Conservation (phyloP, 2,329 filamentous ascomycete genomes). For the Claviceps fusiformis region DNA sequence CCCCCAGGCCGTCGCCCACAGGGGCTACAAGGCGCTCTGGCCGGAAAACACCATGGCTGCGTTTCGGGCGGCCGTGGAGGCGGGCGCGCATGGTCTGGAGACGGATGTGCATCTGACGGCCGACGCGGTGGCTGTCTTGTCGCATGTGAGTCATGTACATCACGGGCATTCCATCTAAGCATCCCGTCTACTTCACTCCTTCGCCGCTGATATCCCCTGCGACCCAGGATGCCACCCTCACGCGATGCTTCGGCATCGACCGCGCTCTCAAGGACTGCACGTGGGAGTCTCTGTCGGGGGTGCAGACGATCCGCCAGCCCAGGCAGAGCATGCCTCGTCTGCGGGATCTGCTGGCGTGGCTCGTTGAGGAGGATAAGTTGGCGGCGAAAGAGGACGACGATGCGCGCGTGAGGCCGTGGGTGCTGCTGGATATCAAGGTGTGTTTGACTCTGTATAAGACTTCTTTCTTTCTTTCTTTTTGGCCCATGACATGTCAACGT, state of each 20-base stretch:
- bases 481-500: too few relatives aligned
- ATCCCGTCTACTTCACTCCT: too few relatives aligned
- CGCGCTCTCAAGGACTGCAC: conserved; percentile 61
- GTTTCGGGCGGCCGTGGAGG: conserved; percentile 59
- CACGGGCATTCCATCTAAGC: too few relatives aligned
- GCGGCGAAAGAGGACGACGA: conserved; percentile 28
- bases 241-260: conserved; percentile 68
- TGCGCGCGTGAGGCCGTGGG: conserved; percentile 52
- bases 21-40: conserved; percentile 62
- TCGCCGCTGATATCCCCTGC: too few relatives aligned
- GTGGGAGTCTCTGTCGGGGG: conserved; percentile 57
- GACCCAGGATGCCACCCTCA: conserved; percentile 55
- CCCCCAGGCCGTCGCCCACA: conserved; percentile 65
- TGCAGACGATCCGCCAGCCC: conserved; percentile 55
- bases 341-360: conserved; percentile 57
- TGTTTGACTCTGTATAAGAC: too few relatives aligned
- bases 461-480: too few relatives aligned
- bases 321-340: conserved; percentile 61
- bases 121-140: conserved; percentile 75
- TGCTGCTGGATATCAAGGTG: conserved; percentile 74
- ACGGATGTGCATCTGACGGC: conserved; percentile 75
- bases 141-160: conserved; percentile 58
- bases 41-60: conserved; percentile 81
- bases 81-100: conserved; percentile 70
- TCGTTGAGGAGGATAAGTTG: conserved; percentile 34